Percentiles rank a stretch among this genome's conserved stretches.
phyloP scores from a whole-genome alignment of 305 asterid genomes.

The Rubia balearica region DNA sequence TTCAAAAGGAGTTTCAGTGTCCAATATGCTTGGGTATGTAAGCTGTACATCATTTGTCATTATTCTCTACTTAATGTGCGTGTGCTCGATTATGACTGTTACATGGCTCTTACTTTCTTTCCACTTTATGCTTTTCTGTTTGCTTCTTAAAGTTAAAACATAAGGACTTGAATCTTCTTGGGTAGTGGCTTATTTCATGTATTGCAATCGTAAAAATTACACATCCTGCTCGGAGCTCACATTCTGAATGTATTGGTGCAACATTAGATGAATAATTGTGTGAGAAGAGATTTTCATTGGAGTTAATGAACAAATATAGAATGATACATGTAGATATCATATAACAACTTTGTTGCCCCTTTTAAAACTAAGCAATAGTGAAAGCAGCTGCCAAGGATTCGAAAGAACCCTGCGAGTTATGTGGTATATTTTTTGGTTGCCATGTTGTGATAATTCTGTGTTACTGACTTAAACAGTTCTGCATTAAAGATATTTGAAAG shows the following conservation, averaged over 20 bases:
- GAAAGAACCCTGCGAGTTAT: not conserved
- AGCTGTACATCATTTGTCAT: slow-evolving; percentile 24
- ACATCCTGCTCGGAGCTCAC: not conserved
- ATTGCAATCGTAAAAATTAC: not conserved
- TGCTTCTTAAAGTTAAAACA: not conserved
- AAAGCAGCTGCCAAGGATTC: not conserved
- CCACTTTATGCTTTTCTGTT: not conserved
- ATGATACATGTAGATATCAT: not conserved
- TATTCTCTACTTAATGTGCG: not conserved
- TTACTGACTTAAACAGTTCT: not conserved
- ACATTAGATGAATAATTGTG: not conserved
- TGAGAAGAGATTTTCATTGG: not conserved
- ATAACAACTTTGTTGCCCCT: not conserved
- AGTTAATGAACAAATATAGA: not conserved
- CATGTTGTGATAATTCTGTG: not conserved
- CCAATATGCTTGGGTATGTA: slow-evolving; percentile 56
- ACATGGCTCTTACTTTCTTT: not conserved
- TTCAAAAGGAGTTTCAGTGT: slow-evolving; percentile 86
- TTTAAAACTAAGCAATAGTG: not conserved
- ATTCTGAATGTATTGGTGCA: not conserved
- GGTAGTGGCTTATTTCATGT: not conserved
- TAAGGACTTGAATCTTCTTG: not conserved
- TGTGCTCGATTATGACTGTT: not conserved
- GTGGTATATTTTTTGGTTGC: not conserved
- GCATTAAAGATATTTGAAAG: not conserved